A percentile compares a stretch with the other conserved stretches of the same genome.
Conservation (phyloP, 176 grass and related monocot species). For the Phoenix dactylifera region DNA sequence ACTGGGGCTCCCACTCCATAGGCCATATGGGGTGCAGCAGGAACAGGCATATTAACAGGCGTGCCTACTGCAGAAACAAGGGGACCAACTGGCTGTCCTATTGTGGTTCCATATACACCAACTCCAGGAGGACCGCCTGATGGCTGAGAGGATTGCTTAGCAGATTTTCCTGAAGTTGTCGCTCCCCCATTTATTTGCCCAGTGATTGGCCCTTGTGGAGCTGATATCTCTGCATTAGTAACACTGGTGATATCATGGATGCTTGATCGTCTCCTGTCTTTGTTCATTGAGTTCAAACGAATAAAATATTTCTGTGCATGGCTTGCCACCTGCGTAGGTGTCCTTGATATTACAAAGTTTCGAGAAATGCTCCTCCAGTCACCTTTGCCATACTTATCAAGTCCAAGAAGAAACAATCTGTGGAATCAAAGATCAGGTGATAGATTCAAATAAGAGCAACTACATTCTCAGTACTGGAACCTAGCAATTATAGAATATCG, state of each 20-base stretch:
- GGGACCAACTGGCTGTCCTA: conserved; percentile 73
- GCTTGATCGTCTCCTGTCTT: conserved; percentile 77
- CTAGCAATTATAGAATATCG: no score
- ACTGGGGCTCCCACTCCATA: conserved; percentile 47
- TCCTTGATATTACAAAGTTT: conserved; percentile 96
- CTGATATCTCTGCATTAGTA: conserved; percentile 39
- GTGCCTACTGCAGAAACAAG: conserved; percentile 75
- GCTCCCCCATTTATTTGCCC: conserved; percentile 48
- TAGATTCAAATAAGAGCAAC: background rate
- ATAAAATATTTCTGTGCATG: conserved; percentile 97
- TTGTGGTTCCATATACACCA: conserved; percentile 58
- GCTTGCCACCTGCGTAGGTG: conserved; percentile 88
- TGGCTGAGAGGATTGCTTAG: conserved; percentile 43
- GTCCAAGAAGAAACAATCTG: conserved; percentile 90
- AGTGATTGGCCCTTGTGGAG: conserved; percentile 47
- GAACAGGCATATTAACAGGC: conserved; percentile 55
- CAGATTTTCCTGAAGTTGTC: conserved; percentile 37
- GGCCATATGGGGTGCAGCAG: conserved; percentile 54
- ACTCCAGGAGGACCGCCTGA: conserved; percentile 31
- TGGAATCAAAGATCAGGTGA: conserved; percentile 17
- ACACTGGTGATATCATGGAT: conserved; percentile 95
- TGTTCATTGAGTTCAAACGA: conserved; percentile 82
- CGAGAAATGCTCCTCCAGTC: conserved; percentile 96
- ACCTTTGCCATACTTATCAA: conserved; percentile 95
- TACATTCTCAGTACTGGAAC: no score